Percentiles rank a stretch among this genome's conserved stretches.
Evolutionary conservation across 2,329 filamentous ascomycete genomes (phyloP).

Genomic region (Neopestalotiopsis sp.): DNA sequence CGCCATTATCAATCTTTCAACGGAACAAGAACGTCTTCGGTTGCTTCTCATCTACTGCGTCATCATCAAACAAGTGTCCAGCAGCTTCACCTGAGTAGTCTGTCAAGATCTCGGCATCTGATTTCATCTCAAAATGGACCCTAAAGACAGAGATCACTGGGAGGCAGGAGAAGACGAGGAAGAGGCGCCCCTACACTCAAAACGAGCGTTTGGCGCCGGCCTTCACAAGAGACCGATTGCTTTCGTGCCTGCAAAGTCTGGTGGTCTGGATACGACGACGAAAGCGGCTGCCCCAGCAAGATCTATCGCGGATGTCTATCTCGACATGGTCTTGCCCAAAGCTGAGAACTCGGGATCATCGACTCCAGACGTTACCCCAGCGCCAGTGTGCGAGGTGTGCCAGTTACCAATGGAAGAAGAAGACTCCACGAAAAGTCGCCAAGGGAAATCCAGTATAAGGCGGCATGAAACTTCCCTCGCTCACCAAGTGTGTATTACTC

Average conservation of each 20-base stretch:
- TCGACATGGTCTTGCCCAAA: constrained; percentile 68
- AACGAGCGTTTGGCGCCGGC: constrained; percentile 61
- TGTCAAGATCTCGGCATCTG: background rate
- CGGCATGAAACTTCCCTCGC: constrained; percentile 67
- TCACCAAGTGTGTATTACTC: constrained; percentile 72
- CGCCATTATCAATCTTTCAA: background rate
- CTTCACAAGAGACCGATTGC: constrained; percentile 59
- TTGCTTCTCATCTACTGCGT: background rate
- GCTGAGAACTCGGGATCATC: constrained; percentile 31
- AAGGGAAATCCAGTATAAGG: constrained; percentile 19
- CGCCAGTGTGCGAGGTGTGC: constrained; percentile 61
- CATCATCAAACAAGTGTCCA: background rate
- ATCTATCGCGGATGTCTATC: constrained; percentile 64
- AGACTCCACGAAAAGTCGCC: constrained; percentile 17
- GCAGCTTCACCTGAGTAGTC: background rate
- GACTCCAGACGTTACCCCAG: constrained; percentile 23
- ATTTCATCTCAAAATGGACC: constrained; percentile 24
- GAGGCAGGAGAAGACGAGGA: constrained; percentile 41
- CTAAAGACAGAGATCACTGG: constrained; percentile 22
- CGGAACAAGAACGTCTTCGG: background rate
- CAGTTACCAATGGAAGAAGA: constrained; percentile 55
- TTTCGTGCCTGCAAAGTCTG: constrained; percentile 61
- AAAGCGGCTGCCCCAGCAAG: constrained; percentile 31
- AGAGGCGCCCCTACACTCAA: constrained; percentile 58
- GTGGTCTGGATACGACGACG: constrained; percentile 35